phyloP scores from a whole-genome alignment of 1,139 yeast genomes.

The Candida albicans region DNA sequence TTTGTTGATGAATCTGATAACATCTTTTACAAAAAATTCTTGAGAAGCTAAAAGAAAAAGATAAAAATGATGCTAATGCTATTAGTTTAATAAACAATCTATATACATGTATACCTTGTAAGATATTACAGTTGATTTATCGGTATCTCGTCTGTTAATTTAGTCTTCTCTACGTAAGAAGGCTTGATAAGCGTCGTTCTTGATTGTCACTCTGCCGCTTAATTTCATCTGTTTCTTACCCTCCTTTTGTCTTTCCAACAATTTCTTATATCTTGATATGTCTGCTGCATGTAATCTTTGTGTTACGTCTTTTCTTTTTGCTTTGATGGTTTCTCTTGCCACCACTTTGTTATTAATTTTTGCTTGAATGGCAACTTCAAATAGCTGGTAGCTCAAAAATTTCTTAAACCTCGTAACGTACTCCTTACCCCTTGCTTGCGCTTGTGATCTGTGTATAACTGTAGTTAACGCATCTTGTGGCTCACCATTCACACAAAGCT shows the following conservation, averaged over 20 bases:
- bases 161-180: slow-evolving; percentile 44
- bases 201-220: slow-evolving; percentile 73
- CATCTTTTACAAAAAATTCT: slow-evolving; percentile 74
- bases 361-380: slow-evolving; percentile 93
- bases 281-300: slow-evolving; percentile 94
- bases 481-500: slow-evolving; percentile 83
- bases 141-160: neutral
- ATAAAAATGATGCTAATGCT: neutral
- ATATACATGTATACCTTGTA: neutral
- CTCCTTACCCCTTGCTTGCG: slow-evolving; percentile 69
- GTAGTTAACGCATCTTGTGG: slow-evolving; percentile 93
- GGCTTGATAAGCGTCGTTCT: slow-evolving; percentile 83
- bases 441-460: slow-evolving; percentile 81
- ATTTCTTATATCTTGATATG: slow-evolving; percentile 83
- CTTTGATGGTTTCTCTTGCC: slow-evolving; percentile 92
- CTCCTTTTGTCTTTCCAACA: slow-evolving; percentile 85
- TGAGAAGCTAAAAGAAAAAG: slow-evolving; percentile 27
- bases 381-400: slow-evolving; percentile 75
- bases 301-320: slow-evolving; percentile 88
- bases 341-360: slow-evolving; percentile 77
- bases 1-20: slow-evolving; percentile 83
- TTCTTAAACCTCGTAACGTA: slow-evolving; percentile 83
- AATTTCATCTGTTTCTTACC: slow-evolving; percentile 87
- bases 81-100: neutral
- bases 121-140: too few relatives aligned